phyloP scores from a whole-genome alignment of 371 early-diverging fungal species.

The Batkoa obscura region DNA sequence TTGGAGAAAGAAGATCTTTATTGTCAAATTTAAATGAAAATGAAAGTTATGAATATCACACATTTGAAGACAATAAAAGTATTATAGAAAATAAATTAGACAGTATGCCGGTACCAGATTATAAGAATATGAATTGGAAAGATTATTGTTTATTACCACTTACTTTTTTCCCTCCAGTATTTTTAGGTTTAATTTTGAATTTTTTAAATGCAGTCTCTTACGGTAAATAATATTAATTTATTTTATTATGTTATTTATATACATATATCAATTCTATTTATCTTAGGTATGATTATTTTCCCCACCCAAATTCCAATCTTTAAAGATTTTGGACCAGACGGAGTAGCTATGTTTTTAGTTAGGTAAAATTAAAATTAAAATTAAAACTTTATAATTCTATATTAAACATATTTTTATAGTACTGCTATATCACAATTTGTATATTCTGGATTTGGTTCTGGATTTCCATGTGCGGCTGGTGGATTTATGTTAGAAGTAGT shows the following conservation, averaged over 20 bases:
- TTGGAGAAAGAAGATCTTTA: not conserved
- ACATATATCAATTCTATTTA: not conserved
- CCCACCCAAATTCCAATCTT: slow-evolving; percentile 62
- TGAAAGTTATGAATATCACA: not conserved
- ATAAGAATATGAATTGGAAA: not conserved
- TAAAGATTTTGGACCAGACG: slow-evolving; percentile 63
- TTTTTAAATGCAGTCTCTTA: slow-evolving; percentile 83
- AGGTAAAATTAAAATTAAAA: slow-evolving; percentile 28
- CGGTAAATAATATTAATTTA: slow-evolving; percentile 18
- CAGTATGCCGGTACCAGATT: not conserved
- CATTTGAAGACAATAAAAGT: not conserved
- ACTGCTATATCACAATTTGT: slow-evolving; percentile 72
- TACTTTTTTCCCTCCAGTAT: slow-evolving; percentile 49
- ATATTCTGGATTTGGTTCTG: slow-evolving; percentile 64
- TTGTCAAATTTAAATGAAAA: not conserved
- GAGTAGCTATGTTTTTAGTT: slow-evolving; percentile 83
- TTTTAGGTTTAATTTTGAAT: slow-evolving; percentile 72
- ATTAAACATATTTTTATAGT: slow-evolving; percentile 14
- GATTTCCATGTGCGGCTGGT: slow-evolving; percentile 78
- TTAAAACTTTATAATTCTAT: slow-evolving; percentile 7
- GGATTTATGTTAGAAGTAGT: slow-evolving; percentile 90
- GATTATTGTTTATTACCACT: not conserved
- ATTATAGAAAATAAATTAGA: not conserved
- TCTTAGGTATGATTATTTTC: slow-evolving; percentile 73
- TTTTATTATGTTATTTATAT: too few species aligned